Evolutionary conservation across 306 rosid species (phyloP), one percentile per base, ranked within the genome.

Genomic region (Castanopsis chinensis): DNA sequence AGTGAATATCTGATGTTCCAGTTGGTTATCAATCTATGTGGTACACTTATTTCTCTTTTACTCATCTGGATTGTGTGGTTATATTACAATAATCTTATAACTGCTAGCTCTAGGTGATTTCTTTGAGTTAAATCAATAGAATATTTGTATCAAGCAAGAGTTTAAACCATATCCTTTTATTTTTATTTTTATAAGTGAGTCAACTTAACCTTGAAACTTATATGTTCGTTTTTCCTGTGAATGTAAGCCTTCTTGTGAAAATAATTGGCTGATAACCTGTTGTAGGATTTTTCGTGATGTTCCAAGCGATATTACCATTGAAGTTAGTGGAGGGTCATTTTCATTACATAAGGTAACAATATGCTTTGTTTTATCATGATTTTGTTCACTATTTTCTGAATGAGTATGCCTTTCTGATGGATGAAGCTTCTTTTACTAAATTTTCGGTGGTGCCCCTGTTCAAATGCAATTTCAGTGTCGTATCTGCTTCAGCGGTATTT

Each of bases 261-360:
- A 41, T 90, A 69, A 80, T 80, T 78, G 59, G 58, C 74, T 73
- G 41, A 71, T 70, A 32, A 81, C 27, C 64, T 80, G 33, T 23
- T 89, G 89, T 56, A 96, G 99, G 99, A 96, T 96, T 80, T 96
- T 96, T 79, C 97, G 96, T 9, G 99, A 96, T 86, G 97, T 96
- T 81, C 98, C 97, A 14, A 93, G 99, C 73, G 99, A 96, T 81
- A 91, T 96, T 76, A 93, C 90, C 55, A 88, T 96, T 43, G 94
- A 93, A 85, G 98, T 96, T 71, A 84, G 72, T 81, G 96, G 97
- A 84, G 90, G 84, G 65, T 76, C 87, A 57, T 96, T 96, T 78
- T 90, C 94, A 67, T 80, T 93, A 57, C 99, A 96, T 79, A 96
- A 96, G 97, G 99, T 73, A 78, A 86, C 78, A 74, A 73, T 72